phyloP scores from a whole-genome alignment of 768 basidiomycete species.

The Suillus hirtellus region DNA sequence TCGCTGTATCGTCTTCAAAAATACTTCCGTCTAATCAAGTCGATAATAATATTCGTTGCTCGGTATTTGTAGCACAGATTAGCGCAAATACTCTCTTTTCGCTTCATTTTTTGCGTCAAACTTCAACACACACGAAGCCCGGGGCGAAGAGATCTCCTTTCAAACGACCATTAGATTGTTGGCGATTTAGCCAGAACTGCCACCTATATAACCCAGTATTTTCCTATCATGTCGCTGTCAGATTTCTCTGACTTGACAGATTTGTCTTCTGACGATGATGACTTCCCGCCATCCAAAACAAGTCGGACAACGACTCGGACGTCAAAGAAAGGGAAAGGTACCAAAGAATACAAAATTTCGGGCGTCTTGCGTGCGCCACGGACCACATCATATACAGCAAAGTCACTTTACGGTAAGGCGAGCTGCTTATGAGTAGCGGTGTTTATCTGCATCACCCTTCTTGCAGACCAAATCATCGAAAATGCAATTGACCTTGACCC shows the following conservation, averaged over 20 bases:
- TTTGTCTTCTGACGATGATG: slow-evolving; percentile 42
- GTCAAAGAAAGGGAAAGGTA: slow-evolving; percentile 26
- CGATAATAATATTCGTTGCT: neutral
- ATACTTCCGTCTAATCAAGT: too few species aligned
- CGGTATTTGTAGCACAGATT: neutral
- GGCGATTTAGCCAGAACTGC: neutral
- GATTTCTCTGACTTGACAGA: slow-evolving; percentile 51
- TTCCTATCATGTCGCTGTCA: slow-evolving; percentile 35
- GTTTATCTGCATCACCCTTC: slow-evolving; percentile 5
- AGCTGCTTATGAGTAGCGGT: neutral
- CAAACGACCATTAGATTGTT: slow-evolving; percentile 3
- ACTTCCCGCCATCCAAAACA: slow-evolving; percentile 27
- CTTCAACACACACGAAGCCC: slow-evolving; percentile 3
- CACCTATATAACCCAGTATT: neutral
- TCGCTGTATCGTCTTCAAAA: neutral
- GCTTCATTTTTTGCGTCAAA: slow-evolving; percentile 5
- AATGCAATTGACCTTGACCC: slow-evolving; percentile 57
- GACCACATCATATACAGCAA: slow-evolving; percentile 42
- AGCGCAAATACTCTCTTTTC: neutral
- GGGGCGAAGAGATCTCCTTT: neutral
- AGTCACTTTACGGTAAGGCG: slow-evolving; percentile 43
- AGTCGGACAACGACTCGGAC: slow-evolving; percentile 20
- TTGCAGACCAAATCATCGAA: slow-evolving; percentile 48
- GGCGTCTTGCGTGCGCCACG: slow-evolving; percentile 39
- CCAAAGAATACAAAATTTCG: slow-evolving; percentile 32